A percentile compares a stretch with the other conserved stretches of the same genome.
These are phyloP conservation scores for Maudiozyma serrabonitensis DNA, from an alignment of 805 yeast species.

Conservation along the genomic window DNA sequence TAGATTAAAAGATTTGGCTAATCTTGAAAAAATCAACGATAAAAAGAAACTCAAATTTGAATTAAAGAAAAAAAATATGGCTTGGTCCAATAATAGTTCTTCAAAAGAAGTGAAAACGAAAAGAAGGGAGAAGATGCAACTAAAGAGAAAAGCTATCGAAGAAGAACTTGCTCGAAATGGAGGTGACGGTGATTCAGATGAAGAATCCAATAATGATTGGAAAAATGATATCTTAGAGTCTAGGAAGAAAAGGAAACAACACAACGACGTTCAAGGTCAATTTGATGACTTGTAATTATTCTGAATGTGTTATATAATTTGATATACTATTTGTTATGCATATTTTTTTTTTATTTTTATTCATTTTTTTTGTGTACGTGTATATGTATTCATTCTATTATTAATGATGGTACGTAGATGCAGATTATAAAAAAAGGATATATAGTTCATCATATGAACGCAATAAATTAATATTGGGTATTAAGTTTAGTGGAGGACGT, in stretches of 20 bases:
- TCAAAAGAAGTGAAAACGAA: slow-evolving; percentile 51
- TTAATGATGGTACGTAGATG: too few relatives aligned
- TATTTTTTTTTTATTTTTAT: background rate
- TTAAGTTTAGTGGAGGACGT: too few relatives aligned
- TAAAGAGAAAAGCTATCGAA: slow-evolving; percentile 56
- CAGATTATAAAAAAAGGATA: too few relatives aligned
- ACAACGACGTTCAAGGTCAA: slow-evolving; percentile 39
- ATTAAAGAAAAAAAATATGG: slow-evolving; percentile 43
- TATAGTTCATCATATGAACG: too few relatives aligned
- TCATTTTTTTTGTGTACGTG: background rate
- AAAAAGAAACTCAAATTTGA: slow-evolving; percentile 35
- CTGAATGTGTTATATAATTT: background rate
- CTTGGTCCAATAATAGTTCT: slow-evolving; percentile 73
- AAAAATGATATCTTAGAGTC: slow-evolving; percentile 69
- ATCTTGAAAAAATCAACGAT: slow-evolving; percentile 29
- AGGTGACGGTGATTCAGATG: slow-evolving; percentile 30
- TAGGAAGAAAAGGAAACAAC: slow-evolving; percentile 34
- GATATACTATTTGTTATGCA: background rate
- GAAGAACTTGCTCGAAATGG: slow-evolving; percentile 35
- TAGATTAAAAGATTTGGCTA: slow-evolving; percentile 50
- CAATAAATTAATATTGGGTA: too few relatives aligned
- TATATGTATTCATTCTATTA: background rate
- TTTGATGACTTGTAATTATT: slow-evolving; percentile 47
- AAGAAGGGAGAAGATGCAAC: slow-evolving; percentile 52
- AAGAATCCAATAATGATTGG: slow-evolving; percentile 67